Percentiles rank a stretch among this genome's conserved stretches.
Evolutionary conservation across 495 filamentous ascomycete species (phyloP).

Genomic region (Bacidia rubella): DNA sequence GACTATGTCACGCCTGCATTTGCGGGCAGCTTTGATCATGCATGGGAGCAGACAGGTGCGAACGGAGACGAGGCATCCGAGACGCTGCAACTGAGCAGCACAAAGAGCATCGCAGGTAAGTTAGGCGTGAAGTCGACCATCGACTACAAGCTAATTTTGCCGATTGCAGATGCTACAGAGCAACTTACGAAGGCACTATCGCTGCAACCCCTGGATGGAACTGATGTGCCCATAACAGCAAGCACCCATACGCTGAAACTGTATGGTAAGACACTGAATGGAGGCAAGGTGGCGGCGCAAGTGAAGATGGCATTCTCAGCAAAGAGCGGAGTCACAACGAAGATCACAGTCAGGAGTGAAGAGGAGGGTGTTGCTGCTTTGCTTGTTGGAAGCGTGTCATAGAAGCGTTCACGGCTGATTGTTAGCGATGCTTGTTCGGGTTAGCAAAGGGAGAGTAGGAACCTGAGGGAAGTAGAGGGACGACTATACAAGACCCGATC

Average conservation of each 20-base stretch:
- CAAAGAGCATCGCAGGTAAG: conserved; percentile 88
- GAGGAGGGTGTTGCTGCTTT: conserved; percentile 82
- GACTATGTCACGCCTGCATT: conserved; percentile 92
- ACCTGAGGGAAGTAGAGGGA: not conserved
- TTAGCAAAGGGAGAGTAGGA: not conserved
- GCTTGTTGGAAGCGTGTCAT: conserved; percentile 75
- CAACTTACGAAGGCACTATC: conserved; percentile 75
- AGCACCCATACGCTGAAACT: conserved; percentile 92
- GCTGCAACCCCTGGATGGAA: conserved; percentile 87
- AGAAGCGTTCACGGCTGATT: conserved; percentile 13
- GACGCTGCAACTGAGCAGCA: conserved; percentile 75
- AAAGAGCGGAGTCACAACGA: conserved; percentile 86
- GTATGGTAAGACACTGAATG: conserved; percentile 86
- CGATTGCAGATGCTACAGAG: conserved; percentile 72
- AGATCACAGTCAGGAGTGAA: conserved; percentile 80
- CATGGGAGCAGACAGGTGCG: conserved; percentile 92
- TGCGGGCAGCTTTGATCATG: conserved; percentile 84
- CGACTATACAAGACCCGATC: not conserved
- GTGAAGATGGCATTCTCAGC: conserved; percentile 88
- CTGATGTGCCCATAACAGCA: conserved; percentile 71
- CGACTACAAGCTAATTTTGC: conserved; percentile 26
- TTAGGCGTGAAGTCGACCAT: too few relatives aligned
- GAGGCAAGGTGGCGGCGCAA: conserved; percentile 75
- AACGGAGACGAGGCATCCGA: conserved; percentile 81
- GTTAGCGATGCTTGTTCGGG: not conserved